Conservation (phyloP, 1,284 basidiomycete genomes). For the Volvariella volvacea region DNA sequence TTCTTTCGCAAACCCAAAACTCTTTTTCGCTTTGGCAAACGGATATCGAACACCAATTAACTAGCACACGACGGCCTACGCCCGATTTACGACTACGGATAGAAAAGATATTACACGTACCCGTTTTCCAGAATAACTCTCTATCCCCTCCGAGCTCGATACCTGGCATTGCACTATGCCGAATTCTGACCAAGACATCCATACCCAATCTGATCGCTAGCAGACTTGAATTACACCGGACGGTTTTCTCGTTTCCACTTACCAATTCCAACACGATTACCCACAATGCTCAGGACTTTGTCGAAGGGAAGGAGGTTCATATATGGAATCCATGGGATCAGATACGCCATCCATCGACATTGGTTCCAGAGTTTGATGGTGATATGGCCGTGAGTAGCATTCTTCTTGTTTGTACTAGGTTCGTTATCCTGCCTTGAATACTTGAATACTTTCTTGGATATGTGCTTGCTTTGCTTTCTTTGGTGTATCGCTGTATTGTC, state of each 20-base stretch:
- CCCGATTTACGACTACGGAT: constrained; percentile 29
- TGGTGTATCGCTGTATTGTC: background rate
- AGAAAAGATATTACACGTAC: constrained; percentile 24
- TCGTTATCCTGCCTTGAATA: background rate
- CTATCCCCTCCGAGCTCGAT: constrained; percentile 5
- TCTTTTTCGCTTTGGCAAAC: constrained; percentile 43
- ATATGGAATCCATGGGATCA: constrained; percentile 22
- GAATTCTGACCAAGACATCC: constrained; percentile 13
- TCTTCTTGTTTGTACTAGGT: background rate
- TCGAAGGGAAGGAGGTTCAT: constrained; percentile 15
- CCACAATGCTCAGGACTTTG: constrained; percentile 13
- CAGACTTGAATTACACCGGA: constrained; percentile 2
- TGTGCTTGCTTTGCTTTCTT: background rate
- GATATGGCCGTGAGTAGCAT: background rate
- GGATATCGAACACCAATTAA: constrained; percentile 28
- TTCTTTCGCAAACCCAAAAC: constrained; percentile 33
- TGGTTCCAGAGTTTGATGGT: background rate
- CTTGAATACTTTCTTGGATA: background rate
- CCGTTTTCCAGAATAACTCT: constrained; percentile 7
- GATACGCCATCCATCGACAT: constrained; percentile 5
- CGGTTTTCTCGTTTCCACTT: constrained; percentile 18
- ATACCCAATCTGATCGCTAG: constrained; percentile 6
- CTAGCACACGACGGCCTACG: constrained; percentile 12
- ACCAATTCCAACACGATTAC: constrained; percentile 6
- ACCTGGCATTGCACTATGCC: constrained; percentile 20